Conservation (phyloP, 768 basidiomycete genomes). For the Coprinopsis cinerea region DNA sequence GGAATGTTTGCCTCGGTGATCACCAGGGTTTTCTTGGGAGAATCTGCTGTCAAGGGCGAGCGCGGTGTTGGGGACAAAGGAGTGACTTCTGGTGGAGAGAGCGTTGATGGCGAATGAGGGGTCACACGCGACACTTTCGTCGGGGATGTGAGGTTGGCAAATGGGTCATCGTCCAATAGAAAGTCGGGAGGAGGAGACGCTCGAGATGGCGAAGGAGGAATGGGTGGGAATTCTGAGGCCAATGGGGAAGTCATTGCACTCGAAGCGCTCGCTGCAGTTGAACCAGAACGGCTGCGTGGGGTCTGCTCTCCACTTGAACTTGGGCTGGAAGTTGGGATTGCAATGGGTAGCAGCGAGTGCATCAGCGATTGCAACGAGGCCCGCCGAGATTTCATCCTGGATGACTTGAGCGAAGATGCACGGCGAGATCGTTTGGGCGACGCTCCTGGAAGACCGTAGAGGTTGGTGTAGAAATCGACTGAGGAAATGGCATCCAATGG, state of each 20-base stretch:
- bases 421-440: neutral
- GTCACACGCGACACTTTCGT: slow-evolving; percentile 10
- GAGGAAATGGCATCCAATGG: neutral
- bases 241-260: too few species aligned
- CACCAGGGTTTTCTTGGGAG: neutral
- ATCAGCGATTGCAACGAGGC: neutral
- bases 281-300: neutral
- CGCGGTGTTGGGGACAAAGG: slow-evolving; percentile 14
- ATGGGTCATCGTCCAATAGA: slow-evolving; percentile 69
- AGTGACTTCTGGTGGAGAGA: slow-evolving; percentile 9
- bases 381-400: neutral
- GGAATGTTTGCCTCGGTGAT: neutral
- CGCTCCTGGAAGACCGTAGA: neutral
- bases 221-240: too few species aligned
- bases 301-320: neutral
- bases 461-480: neutral
- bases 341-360: neutral
- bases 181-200: slow-evolving; percentile 35
- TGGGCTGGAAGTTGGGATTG: neutral
- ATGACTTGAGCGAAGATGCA: neutral
- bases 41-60: slow-evolving; percentile 21
- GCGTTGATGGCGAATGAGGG: slow-evolving; percentile 14
- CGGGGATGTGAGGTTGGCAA: slow-evolving; percentile 48
- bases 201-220: slow-evolving; percentile 19
- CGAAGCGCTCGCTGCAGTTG: too few species aligned